These are phyloP conservation scores for Moesziomyces aphidis DNA, from an alignment of 1,284 basidiomycete species.

Conservation along the genomic window DNA sequence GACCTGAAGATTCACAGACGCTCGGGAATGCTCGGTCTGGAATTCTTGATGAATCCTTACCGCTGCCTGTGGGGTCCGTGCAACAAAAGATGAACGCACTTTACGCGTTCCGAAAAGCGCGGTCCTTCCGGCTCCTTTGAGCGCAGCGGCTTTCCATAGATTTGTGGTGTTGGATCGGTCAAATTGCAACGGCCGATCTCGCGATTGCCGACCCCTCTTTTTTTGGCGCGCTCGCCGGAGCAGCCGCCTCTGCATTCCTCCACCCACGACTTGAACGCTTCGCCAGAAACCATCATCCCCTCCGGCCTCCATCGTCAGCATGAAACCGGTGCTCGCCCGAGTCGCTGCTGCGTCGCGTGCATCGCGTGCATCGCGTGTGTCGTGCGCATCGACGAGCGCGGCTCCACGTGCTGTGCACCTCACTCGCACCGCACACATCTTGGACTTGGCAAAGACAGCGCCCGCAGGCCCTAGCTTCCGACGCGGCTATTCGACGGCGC, in stretches of 20 bases:
- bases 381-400: no score
- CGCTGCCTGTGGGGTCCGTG: no score
- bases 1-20: no score
- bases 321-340: constrained; percentile 15
- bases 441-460: no score
- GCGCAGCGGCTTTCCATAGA: no score
- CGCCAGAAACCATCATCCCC: background rate
- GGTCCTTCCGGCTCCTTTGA: no score
- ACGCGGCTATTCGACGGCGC: constrained; percentile 40
- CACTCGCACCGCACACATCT: background rate
- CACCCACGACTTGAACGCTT: background rate
- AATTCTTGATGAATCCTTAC: no score
- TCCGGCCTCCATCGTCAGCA: background rate
- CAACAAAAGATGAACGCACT: no score
- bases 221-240: constrained; percentile 7
- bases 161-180: no score
- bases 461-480: background rate
- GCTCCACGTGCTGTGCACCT: background rate
- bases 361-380: background rate
- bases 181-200: no score
- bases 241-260: background rate
- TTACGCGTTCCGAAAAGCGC: no score
- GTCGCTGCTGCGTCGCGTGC: background rate
- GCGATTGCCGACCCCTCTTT: background rate
- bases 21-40: no score